phyloP scores from a whole-genome alignment of 805 yeast genomes.

The Metschnikowia gruessii region DNA sequence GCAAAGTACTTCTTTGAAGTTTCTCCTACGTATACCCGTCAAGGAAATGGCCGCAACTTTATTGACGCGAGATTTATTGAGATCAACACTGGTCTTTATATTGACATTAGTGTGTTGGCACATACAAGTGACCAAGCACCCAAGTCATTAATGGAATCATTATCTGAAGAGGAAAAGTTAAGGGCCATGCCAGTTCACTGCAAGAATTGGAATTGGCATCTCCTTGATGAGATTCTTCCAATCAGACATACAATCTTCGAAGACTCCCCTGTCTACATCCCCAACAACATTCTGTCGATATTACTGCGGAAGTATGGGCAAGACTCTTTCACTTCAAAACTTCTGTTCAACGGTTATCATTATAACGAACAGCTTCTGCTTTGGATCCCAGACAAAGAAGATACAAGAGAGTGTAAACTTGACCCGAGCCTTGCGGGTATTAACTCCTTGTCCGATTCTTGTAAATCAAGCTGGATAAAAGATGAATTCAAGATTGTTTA shows the following conservation, averaged over 20 bases:
- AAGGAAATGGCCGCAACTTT: constrained; percentile 22
- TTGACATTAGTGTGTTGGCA: constrained; percentile 19
- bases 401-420: constrained; percentile 26
- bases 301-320: constrained; percentile 33
- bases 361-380: constrained; percentile 42
- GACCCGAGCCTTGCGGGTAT: constrained; percentile 39
- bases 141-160: background rate
- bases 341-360: constrained; percentile 30
- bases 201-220: constrained; percentile 41
- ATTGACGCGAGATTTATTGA: constrained; percentile 24
- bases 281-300: constrained; percentile 31
- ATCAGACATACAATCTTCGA: constrained; percentile 37
- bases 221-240: constrained; percentile 35
- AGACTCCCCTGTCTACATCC: constrained; percentile 36
- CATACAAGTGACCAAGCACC: constrained; percentile 15
- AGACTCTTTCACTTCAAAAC: constrained; percentile 29
- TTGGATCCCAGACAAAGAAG: constrained; percentile 47
- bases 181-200: constrained; percentile 31
- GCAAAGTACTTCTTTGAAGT: constrained; percentile 22
- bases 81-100: constrained; percentile 39
- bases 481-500: constrained; percentile 37
- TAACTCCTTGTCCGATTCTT: constrained; percentile 21
- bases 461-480: constrained; percentile 17
- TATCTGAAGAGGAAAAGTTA: constrained; percentile 3
- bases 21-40: constrained; percentile 22